phyloP scores from a whole-genome alignment of 2,329 filamentous ascomycete species.

The Aspergillus melleus region DNA sequence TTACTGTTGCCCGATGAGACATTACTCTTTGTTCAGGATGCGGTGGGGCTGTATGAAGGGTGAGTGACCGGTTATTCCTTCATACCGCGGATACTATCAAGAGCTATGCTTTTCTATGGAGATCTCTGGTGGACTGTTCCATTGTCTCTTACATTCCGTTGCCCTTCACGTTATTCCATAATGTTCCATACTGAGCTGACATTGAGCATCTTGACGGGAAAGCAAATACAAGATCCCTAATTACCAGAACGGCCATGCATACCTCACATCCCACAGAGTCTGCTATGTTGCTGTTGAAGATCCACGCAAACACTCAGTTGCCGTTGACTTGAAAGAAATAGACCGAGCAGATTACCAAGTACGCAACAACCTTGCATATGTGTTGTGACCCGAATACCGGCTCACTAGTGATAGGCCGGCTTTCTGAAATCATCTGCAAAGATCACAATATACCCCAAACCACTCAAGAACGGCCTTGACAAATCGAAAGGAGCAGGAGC shows the following conservation, averaged over 20 bases:
- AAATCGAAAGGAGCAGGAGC: conserved; percentile 55
- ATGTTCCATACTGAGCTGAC: conserved; percentile 11
- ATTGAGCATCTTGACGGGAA: conserved; percentile 13
- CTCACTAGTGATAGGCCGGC: conserved; percentile 61
- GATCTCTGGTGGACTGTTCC: not conserved
- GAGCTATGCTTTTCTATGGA: not conserved
- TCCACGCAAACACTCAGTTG: conserved; percentile 79
- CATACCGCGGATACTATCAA: not conserved
- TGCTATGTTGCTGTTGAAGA: conserved; percentile 93
- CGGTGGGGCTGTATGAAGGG: conserved; percentile 97
- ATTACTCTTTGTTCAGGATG: conserved; percentile 94
- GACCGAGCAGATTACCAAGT: conserved; percentile 90
- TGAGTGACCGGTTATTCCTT: conserved; percentile 50
- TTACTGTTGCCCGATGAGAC: conserved; percentile 91
- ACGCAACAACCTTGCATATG: conserved; percentile 28
- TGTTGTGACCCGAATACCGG: not conserved
- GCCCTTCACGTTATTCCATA: not conserved
- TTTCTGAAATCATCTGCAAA: conserved; percentile 96
- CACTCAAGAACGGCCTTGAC: conserved; percentile 62
- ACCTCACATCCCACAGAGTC: conserved; percentile 90
- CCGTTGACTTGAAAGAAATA: conserved; percentile 85
- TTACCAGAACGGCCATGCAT: conserved; percentile 94
- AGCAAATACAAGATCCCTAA: conserved; percentile 95
- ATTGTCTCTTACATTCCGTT: not conserved
- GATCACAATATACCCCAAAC: conserved; percentile 83